Conservation (phyloP, 2,329 filamentous ascomycete species). For the Botrytis cinerea region DNA sequence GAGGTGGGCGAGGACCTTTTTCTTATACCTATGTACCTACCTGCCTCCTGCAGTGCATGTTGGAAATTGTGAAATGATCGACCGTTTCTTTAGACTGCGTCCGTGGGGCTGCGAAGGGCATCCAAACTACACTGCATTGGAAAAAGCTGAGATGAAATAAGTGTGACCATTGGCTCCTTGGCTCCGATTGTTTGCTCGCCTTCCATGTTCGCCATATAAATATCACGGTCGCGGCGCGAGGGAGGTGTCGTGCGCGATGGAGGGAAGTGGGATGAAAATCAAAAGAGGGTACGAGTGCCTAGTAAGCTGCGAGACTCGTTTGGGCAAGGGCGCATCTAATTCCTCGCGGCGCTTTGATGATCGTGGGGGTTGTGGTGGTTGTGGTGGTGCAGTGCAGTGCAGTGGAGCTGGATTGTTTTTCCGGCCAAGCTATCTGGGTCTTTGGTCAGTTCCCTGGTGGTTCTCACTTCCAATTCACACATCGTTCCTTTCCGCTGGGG, state of each 20-base stretch:
- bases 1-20: neutral
- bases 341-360: neutral
- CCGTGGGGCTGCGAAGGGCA: neutral
- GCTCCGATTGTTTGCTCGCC: neutral
- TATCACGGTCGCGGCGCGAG: neutral
- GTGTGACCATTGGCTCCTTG: neutral
- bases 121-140: neutral
- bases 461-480: neutral
- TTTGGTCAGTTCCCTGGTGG: neutral
- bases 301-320: neutral
- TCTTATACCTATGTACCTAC: constrained; percentile 2
- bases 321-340: neutral
- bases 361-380: neutral
- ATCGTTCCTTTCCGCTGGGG: constrained; percentile 1
- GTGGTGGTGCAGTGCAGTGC: neutral
- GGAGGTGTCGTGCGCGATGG: neutral
- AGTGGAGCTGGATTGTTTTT: neutral
- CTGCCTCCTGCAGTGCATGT: neutral
- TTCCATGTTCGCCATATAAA: neutral
- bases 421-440: neutral
- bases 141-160: constrained; percentile 8
- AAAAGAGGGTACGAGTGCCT: neutral
- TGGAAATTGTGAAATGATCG: neutral
- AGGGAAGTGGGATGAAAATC: neutral
- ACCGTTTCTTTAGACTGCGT: neutral